Conservation (phyloP, 805 yeast genomes). For the Brettanomyces anomalus region DNA sequence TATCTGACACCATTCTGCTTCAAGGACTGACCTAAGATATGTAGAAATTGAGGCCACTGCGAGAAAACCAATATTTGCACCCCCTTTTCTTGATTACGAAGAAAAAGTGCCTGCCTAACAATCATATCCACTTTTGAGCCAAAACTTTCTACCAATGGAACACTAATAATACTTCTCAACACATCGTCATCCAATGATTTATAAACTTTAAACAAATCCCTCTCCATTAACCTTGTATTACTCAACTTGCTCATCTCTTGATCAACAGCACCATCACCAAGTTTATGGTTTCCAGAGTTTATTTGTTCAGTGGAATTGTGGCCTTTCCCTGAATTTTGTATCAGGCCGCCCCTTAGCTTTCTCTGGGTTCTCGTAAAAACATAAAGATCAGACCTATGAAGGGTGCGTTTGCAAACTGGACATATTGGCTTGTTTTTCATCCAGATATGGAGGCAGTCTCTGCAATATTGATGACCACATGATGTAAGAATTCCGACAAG, state of each 20-base stretch:
- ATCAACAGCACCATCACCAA: slow-evolving; percentile 6
- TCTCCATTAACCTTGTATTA: slow-evolving; percentile 14
- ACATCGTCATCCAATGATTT: slow-evolving; percentile 33
- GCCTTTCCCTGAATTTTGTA: slow-evolving; percentile 7
- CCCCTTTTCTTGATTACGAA: slow-evolving; percentile 44
- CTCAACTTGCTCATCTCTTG: slow-evolving; percentile 18
- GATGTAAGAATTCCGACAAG: slow-evolving; percentile 70
- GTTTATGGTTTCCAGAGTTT: not conserved
- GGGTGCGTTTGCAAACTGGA: slow-evolving; percentile 67
- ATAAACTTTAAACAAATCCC: slow-evolving; percentile 34
- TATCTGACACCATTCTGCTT: slow-evolving; percentile 45
- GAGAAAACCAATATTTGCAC: slow-evolving; percentile 85
- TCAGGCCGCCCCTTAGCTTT: slow-evolving; percentile 38
- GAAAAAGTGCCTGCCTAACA: slow-evolving; percentile 58
- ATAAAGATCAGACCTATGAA: slow-evolving; percentile 48
- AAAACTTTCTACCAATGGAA: slow-evolving; percentile 39
- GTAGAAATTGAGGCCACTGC: slow-evolving; percentile 76
- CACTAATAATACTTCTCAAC: slow-evolving; percentile 37
- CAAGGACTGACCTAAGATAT: slow-evolving; percentile 58
- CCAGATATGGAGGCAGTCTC: slow-evolving; percentile 76
- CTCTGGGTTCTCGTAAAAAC: slow-evolving; percentile 55
- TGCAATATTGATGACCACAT: slow-evolving; percentile 91
- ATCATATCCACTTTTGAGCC: slow-evolving; percentile 87
- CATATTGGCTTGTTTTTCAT: slow-evolving; percentile 42
- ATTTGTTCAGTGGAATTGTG: slow-evolving; percentile 1